phyloP scores from a whole-genome alignment of 257 asterid genomes.

The Linderniella brevidens region DNA sequence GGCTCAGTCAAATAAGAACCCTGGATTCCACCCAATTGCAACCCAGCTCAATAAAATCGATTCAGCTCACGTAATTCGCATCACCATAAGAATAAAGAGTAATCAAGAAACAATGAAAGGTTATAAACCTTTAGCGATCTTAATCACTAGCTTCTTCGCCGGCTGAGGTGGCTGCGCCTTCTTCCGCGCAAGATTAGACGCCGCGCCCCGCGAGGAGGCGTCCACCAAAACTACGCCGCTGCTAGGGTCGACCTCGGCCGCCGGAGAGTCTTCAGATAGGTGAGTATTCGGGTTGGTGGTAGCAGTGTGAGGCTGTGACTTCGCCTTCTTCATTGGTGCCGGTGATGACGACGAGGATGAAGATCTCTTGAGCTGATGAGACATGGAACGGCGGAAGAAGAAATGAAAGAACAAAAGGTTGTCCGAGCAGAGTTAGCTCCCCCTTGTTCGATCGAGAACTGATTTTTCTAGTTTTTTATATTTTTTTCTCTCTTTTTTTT shows the following conservation, averaged over 20 bases:
- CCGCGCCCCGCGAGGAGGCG: constrained; percentile 17
- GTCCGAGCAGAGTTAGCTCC: no score
- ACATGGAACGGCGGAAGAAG: no score
- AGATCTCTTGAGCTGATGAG: no score
- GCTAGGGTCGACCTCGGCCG: constrained; percentile 53
- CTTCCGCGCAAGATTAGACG: constrained; percentile 63
- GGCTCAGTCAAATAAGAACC: no score
- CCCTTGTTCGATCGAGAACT: no score
- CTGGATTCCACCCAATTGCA: background rate
- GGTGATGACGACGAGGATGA: no score
- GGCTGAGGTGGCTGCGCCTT: constrained; percentile 80
- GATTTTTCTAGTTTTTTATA: no score
- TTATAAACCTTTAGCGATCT: constrained; percentile 50
- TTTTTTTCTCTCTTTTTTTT: no score
- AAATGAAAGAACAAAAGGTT: no score
- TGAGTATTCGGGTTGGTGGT: constrained; percentile 36
- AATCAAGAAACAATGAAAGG: background rate
- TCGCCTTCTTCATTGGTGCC: constrained; percentile 55
- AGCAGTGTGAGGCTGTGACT: constrained; percentile 35
- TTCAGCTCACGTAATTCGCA: background rate
- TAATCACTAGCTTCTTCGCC: constrained; percentile 65
- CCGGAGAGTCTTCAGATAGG: constrained; percentile 15
- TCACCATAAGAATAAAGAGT: background rate
- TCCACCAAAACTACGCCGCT: constrained; percentile 4
- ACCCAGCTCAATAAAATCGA: background rate